phyloP scores from a whole-genome alignment of 257 asterid genomes.

The Solanum bulbocastanum region DNA sequence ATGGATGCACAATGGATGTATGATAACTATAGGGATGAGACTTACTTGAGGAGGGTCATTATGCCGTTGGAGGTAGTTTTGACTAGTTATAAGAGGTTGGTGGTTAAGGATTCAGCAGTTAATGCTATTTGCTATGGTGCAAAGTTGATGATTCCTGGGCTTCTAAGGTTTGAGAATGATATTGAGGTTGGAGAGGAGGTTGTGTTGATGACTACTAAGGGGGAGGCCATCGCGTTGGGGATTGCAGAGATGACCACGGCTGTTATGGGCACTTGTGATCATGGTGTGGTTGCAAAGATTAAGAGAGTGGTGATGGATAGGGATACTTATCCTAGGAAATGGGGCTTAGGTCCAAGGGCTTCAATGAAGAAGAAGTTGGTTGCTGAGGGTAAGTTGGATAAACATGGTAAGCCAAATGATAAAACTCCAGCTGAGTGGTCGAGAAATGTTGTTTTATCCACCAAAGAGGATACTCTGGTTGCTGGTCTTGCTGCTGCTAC shows the following conservation, averaged over 20 bases:
- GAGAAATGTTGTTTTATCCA: conserved; percentile 70
- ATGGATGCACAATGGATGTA: conserved; percentile 92
- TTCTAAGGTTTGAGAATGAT: conserved; percentile 88
- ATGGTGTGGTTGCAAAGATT: conserved; percentile 87
- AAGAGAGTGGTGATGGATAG: conserved; percentile 99
- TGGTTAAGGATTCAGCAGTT: conserved; percentile 88
- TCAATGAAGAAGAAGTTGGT: conserved; percentile 83
- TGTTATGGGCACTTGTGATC: conserved; percentile 93
- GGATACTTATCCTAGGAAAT: conserved; percentile 93
- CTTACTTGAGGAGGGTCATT: conserved; percentile 76
- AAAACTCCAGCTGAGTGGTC: conserved; percentile 72
- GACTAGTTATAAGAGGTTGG: conserved; percentile 87
- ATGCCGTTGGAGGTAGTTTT: conserved; percentile 87
- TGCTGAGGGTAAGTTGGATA: conserved; percentile 83
- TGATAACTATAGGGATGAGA: conserved; percentile 79
- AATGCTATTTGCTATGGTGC: conserved; percentile 94
- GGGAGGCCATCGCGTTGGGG: conserved; percentile 87
- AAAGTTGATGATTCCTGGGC: conserved; percentile 87
- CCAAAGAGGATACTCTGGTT: conserved; percentile 61
- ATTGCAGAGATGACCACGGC: conserved; percentile 97
- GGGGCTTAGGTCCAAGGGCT: conserved; percentile 97
- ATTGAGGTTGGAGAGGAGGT: conserved; percentile 78
- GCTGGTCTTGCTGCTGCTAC: conserved; percentile 64
- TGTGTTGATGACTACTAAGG: conserved; percentile 88
- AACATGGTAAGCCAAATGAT: conserved; percentile 73